Conservation (phyloP, 2,329 filamentous ascomycete genomes). For the Colletotrichum kahawae region DNA sequence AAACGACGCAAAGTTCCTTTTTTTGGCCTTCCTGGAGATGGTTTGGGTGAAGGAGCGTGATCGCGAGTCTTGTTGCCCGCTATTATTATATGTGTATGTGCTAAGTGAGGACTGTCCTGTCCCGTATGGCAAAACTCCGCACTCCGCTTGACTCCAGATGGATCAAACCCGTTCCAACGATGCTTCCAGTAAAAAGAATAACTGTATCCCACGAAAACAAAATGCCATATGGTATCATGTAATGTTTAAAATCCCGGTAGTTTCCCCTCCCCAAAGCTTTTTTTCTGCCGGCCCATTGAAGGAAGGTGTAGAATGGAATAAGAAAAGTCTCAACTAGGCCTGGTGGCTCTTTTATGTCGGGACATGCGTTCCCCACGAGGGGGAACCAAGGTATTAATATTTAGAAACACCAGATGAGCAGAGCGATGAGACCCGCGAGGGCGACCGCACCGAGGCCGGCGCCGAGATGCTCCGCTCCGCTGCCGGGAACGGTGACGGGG, state of each 20-base stretch:
- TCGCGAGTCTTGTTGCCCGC: not conserved
- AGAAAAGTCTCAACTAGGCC: not conserved
- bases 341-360: not conserved
- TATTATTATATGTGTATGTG: not conserved
- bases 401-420: slow-evolving; percentile 24
- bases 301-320: slow-evolving; percentile 15
- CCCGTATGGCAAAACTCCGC: slow-evolving; percentile 3
- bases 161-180: not conserved
- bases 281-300: slow-evolving; percentile 12
- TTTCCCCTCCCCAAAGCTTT: not conserved
- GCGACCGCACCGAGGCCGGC: slow-evolving; percentile 41
- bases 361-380: not conserved
- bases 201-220: not conserved
- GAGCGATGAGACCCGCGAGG: slow-evolving; percentile 41
- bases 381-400: not conserved
- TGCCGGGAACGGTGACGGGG: slow-evolving; percentile 33
- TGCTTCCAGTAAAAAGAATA: not conserved
- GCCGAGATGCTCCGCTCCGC: slow-evolving; percentile 39
- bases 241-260: not conserved
- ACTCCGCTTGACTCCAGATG: not conserved
- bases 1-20: not conserved
- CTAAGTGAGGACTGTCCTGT: slow-evolving; percentile 8
- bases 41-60: not conserved
- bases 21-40: no score
- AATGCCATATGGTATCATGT: slow-evolving; percentile 11